These are phyloP conservation scores for Amylocystis lapponica DNA, from an alignment of 768 basidiomycete species.

Conservation along the genomic window DNA sequence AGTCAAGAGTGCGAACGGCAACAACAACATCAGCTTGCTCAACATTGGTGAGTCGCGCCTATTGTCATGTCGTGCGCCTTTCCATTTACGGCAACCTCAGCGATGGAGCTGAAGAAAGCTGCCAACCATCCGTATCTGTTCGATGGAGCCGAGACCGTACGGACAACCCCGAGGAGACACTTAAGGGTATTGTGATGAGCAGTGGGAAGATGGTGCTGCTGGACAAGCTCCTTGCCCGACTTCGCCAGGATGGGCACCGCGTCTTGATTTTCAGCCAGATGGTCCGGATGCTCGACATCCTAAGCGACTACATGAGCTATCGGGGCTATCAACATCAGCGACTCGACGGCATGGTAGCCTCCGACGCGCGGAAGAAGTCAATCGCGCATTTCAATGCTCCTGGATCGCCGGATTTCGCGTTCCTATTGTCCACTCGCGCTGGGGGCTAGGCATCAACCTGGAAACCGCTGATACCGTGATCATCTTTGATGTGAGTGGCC, in stretches of 20 bases:
- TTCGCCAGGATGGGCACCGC: constrained; percentile 90
- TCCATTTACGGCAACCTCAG: constrained; percentile 31
- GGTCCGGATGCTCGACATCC: constrained; percentile 98
- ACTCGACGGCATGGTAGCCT: constrained; percentile 91
- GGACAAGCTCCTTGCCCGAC: constrained; percentile 89
- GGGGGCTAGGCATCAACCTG: constrained; percentile 96
- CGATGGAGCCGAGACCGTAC: constrained; percentile 82
- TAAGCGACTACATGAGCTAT: constrained; percentile 92
- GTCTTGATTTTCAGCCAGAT: constrained; percentile 99
- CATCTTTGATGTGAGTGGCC: constrained; percentile 83
- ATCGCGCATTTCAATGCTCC: constrained; percentile 97
- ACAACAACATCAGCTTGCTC: constrained; percentile 88
- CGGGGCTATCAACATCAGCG: constrained; percentile 92
- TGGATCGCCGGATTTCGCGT: constrained; percentile 92
- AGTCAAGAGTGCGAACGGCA: constrained; percentile 83
- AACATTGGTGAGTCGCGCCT: constrained; percentile 67
- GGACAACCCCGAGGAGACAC: constrained; percentile 68
- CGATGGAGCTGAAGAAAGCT: constrained; percentile 99
- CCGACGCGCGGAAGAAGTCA: constrained; percentile 88
- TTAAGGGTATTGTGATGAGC: constrained; percentile 97
- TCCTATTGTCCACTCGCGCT: constrained; percentile 92
- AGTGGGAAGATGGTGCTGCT: constrained; percentile 98
- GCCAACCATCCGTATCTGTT: constrained; percentile 98
- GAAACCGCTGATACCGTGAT: constrained; percentile 99
- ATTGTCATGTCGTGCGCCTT: neutral